Evolutionary conservation across 345 rosid species (phyloP), one percentile per base, ranked within the genome.

Genomic region (Sonneratia caseolaris): DNA sequence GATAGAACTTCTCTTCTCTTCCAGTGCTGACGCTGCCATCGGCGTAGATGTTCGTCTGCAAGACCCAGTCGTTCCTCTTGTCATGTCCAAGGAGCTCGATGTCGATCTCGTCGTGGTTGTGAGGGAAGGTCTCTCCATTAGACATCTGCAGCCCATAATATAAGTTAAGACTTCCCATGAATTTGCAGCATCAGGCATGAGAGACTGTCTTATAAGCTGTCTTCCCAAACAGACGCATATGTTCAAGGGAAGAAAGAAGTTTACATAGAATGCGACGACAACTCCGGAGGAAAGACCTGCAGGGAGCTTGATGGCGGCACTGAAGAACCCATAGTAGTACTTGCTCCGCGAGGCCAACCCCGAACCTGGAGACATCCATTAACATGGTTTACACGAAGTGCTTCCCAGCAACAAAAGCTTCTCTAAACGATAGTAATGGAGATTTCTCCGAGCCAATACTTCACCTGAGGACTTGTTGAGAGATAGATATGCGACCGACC

Each of bases 221-320:
- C n/a, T 45, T 38, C 19, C 40, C 19, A 22, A 37, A 38, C 47
- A 37, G 68, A 13, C 27, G 9, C 3, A 37, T 40, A 2, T 42
- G 37, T 14, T 22, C 56, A 6, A 61, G 45, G 48, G 66, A 18
- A 47, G 66, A 27, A 18, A 48, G 37, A 22, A 61, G 69, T 90
- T 79, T 85, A 90, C 98, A 74, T 94, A 94, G 83, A 91, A 94
- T 69, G 98, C 98, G 11, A 90, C 88, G 0, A 94, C 98, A 68
- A 94, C 98, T 47, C 98, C 98, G 27, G 97, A 85, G 48, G 97
- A 78, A 56, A 88, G 82, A 64, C 96, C 97, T 37, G 91, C 83
- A 0, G 98, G 97, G 77, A 94, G 82, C 76, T 94, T 91, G 48
- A 94, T 82, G 62, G 93, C 90, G 51, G 96, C 88, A 78, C 96